These are phyloP conservation scores for Globisporangium sylvaticum DNA, from an alignment of 352 stramenopile species.

Conservation along the genomic window DNA sequence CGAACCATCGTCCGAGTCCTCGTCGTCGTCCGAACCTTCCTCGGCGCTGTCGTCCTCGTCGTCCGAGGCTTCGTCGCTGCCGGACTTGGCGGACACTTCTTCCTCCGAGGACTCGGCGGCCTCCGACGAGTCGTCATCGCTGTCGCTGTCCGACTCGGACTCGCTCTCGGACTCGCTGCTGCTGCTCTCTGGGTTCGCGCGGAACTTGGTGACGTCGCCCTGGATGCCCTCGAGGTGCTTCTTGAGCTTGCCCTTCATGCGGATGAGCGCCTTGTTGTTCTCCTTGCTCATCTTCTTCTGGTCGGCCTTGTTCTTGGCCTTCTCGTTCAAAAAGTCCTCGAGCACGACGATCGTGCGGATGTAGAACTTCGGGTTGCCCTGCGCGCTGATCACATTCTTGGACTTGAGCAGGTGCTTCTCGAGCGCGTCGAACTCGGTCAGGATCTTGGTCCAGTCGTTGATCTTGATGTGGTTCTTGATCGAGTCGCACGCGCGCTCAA, in stretches of 20 bases:
- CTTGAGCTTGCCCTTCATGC: slow-evolving; percentile 97
- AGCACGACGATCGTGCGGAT: slow-evolving; percentile 91
- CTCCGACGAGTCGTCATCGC: slow-evolving; percentile 36
- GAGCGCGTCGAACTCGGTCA: slow-evolving; percentile 93
- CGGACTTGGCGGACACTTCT: slow-evolving; percentile 17
- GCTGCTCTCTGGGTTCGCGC: slow-evolving; percentile 83
- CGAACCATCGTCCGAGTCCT: slow-evolving; percentile 23
- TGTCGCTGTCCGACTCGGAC: slow-evolving; percentile 31
- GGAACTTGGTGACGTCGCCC: slow-evolving; percentile 88
- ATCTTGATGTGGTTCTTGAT: slow-evolving; percentile 94
- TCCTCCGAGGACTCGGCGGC: slow-evolving; percentile 30
- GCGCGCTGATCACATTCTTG: slow-evolving; percentile 82
- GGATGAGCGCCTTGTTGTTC: slow-evolving; percentile 94
- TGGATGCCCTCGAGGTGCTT: slow-evolving; percentile 94
- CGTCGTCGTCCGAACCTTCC: slow-evolving; percentile 31
- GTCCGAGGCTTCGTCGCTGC: slow-evolving; percentile 22
- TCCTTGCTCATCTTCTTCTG: slow-evolving; percentile 97
- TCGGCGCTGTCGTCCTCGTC: slow-evolving; percentile 36
- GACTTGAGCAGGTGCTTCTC: slow-evolving; percentile 89
- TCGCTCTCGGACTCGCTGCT: slow-evolving; percentile 51
- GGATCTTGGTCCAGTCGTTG: slow-evolving; percentile 94
- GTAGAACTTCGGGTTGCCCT: slow-evolving; percentile 91
- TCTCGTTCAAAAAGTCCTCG: slow-evolving; percentile 90
- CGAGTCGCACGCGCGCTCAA: slow-evolving; percentile 57
- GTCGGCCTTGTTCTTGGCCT: slow-evolving; percentile 94